Evolutionary conservation across 1,139 yeast species (phyloP).

Genomic region (Candida buenavistaensis): DNA sequence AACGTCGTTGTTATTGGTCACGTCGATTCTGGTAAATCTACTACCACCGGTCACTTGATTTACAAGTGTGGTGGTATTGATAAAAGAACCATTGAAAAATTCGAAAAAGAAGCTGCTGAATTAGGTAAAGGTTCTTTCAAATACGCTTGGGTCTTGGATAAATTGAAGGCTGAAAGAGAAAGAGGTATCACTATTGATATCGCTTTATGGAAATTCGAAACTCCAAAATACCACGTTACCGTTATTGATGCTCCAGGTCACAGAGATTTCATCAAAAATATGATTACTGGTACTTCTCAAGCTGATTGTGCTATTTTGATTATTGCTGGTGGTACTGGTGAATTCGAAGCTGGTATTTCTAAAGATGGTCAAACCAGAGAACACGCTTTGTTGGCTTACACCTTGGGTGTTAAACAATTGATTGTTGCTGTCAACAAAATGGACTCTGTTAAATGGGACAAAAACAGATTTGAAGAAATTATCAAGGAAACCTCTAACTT

Average conservation of each 20-base stretch:
- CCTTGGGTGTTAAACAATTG: conserved; percentile 97
- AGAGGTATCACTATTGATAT: conserved; percentile 96
- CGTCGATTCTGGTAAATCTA: conserved; percentile 96
- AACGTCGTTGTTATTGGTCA: conserved; percentile 99
- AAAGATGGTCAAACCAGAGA: conserved; percentile 99
- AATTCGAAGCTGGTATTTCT: too few species aligned
- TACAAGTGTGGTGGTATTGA: conserved; percentile 92
- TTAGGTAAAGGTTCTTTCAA: conserved; percentile 98
- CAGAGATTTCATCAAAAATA: conserved; percentile 97
- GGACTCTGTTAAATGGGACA: conserved; percentile 98
- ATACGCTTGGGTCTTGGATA: conserved; percentile 97
- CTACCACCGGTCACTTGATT: conserved; percentile 98
- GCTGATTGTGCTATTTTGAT: conserved; percentile 99
- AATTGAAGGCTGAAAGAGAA: conserved; percentile 94
- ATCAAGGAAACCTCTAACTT: too few species aligned
- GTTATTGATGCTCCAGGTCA: conserved; percentile 91
- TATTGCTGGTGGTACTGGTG: conserved; percentile 98
- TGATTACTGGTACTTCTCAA: conserved; percentile 99
- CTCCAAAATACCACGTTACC: conserved; percentile 91
- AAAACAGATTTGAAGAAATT: too few species aligned
- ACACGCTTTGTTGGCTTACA: conserved; percentile 96
- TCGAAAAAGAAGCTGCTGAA: conserved; percentile 98
- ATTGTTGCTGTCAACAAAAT: conserved; percentile 98
- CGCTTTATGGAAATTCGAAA: conserved; percentile 95
- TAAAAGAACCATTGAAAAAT: conserved; percentile 98